phyloP scores from a whole-genome alignment of 1,139 yeast species.

The Maudiozyma humilis region DNA sequence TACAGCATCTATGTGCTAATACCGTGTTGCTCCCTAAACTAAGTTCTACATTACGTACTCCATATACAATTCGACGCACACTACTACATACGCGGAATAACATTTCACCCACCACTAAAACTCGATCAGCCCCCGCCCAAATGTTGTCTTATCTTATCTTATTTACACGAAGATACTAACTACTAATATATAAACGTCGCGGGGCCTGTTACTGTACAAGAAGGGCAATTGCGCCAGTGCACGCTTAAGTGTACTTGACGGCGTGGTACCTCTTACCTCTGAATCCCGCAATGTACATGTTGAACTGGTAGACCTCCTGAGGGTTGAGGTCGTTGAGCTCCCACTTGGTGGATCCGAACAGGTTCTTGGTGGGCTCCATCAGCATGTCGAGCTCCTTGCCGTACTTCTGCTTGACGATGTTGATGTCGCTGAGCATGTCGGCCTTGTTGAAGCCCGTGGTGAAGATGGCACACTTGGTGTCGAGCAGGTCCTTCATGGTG shows the following conservation, averaged over 20 bases:
- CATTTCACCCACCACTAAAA: too few species aligned
- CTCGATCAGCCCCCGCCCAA: too few species aligned
- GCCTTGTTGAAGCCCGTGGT: conserved; percentile 82
- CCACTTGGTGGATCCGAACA: conserved; percentile 84
- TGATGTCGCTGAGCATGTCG: conserved; percentile 63
- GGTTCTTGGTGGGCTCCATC: conserved; percentile 64
- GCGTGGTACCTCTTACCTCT: conserved; percentile 98
- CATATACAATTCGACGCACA: too few species aligned
- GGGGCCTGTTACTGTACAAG: too few species aligned
- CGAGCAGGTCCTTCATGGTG: conserved; percentile 77
- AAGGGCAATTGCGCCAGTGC: too few species aligned
- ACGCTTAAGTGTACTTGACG: conserved; percentile 30
- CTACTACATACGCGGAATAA: too few species aligned
- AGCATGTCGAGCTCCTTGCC: conserved; percentile 74
- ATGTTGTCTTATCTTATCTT: conserved; percentile 4
- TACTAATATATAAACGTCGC: conserved; percentile 2
- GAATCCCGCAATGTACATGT: conserved; percentile 80
- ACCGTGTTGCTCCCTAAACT: background rate
- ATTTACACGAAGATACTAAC: conserved; percentile 6
- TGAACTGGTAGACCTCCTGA: conserved; percentile 86
- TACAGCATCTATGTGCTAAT: too few species aligned
- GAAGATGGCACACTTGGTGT: conserved; percentile 86
- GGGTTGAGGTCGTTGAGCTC: conserved; percentile 89
- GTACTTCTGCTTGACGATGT: conserved; percentile 60
- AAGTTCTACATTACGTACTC: background rate